Conservation (phyloP, 805 yeast species). For the Maudiozyma serrabonitensis region DNA sequence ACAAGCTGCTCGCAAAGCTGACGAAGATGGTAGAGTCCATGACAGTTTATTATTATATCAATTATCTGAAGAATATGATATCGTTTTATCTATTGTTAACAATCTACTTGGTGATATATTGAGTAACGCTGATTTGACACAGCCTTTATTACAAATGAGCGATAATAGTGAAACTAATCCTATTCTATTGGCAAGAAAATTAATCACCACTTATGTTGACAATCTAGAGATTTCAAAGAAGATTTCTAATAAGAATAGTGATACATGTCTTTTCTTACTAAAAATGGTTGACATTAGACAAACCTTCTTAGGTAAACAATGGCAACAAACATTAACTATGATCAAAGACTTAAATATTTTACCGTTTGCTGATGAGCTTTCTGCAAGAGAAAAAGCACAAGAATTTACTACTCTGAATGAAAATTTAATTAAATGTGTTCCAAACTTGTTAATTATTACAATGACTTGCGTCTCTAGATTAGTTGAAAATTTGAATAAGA, state of each 20-base stretch:
- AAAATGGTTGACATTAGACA: constrained; percentile 61
- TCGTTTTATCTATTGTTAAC: constrained; percentile 67
- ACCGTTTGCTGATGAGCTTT: constrained; percentile 50
- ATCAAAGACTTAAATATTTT: constrained; percentile 55
- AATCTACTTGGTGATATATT: constrained; percentile 69
- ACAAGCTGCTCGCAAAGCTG: constrained; percentile 76
- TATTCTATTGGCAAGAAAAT: constrained; percentile 30
- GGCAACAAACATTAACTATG: constrained; percentile 46
- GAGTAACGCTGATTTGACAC: constrained; percentile 58
- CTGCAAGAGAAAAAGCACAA: constrained; percentile 59
- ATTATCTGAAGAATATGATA: constrained; percentile 77
- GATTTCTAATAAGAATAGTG: constrained; percentile 45
- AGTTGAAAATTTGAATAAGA: constrained; percentile 33
- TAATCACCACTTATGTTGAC: constrained; percentile 33
- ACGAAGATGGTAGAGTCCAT: constrained; percentile 79
- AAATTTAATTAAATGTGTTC: constrained; percentile 66
- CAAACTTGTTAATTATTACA: constrained; percentile 66
- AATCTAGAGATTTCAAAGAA: constrained; percentile 52
- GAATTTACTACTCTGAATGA: constrained; percentile 58
- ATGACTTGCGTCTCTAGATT: constrained; percentile 68
- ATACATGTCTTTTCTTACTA: constrained; percentile 56
- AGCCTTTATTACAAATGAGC: constrained; percentile 34
- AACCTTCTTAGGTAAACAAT: constrained; percentile 43
- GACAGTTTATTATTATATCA: constrained; percentile 84
- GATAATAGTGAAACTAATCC: constrained; percentile 37